Base-by-base conservation (phyloP, 805 yeast species). In the Metschnikowia matae region DNA sequence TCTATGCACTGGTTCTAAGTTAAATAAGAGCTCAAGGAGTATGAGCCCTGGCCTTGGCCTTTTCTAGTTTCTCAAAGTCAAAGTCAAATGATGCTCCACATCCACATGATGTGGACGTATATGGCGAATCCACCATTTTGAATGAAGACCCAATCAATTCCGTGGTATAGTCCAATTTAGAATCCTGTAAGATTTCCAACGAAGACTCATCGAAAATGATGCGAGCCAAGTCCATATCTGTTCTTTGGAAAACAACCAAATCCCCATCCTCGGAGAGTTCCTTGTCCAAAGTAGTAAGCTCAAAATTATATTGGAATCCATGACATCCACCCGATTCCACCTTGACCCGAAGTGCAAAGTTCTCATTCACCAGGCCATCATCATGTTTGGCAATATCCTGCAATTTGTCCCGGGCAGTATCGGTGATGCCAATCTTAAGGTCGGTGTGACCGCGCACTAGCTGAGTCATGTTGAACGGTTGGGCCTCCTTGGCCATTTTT, bases 271-370 rank as follows among this genome's bases (percentile, higher is more conserved):
- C 64, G 3, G 55, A 55, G 14, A 71, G 58, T 46, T 73, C 79
- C 33, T 67, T 59, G 4, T 52, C 50, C 40, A 71, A 56, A 51
- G 78, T 77, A 3, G 83, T 76, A 41, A 94, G 74, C 48, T 82
- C 78, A 61, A 94, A 71, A 55, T 85, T 79, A 63, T 94, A 94
- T 67, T 94, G 98, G 68, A 89, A 94, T 17, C 99, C 99, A 66
- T 94, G 99, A 65, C 99, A 94, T 1, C 99, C 99, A 8, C 99
- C 99, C 62, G 96, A 86, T 59, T 90, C 97, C 8, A 94, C 97
- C 11, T 76, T 71, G 3, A 92, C 81, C 46, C 86, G 73, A 17
- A 92, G 70, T 0, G 89, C 89, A n/a, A 83, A 61, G 33, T 81
- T 70, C 0, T 82, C 80, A 48, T 84, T 78, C 23, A 23, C 46